A percentile compares a stretch with the other conserved stretches of the same genome.
phyloP scores from a whole-genome alignment of 805 yeast genomes.

The Ogataea paradorogensis region DNA sequence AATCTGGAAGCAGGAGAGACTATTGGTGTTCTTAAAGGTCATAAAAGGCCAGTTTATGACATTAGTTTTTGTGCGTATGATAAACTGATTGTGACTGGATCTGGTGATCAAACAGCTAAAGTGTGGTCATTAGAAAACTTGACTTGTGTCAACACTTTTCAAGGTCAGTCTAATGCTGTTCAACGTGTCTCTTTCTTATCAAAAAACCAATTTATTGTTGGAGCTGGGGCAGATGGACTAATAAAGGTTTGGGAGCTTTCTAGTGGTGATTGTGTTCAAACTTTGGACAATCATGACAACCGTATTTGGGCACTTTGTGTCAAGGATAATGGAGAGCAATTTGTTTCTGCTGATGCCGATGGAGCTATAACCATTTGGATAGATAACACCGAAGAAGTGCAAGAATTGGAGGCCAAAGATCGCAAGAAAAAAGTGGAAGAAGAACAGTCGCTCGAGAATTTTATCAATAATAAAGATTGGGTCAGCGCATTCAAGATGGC shows the following conservation, averaged over 20 bases:
- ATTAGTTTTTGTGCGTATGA: constrained; percentile 79
- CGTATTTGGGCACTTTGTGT: constrained; percentile 88
- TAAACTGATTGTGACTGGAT: constrained; percentile 72
- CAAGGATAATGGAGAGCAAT: constrained; percentile 60
- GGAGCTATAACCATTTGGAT: constrained; percentile 87
- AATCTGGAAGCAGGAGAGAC: constrained; percentile 81
- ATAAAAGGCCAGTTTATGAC: constrained; percentile 94
- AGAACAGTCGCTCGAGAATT: constrained; percentile 83
- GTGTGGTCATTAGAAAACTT: constrained; percentile 84
- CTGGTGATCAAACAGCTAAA: constrained; percentile 89
- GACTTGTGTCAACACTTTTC: constrained; percentile 76
- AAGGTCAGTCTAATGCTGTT: constrained; percentile 92
- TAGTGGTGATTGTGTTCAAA: constrained; percentile 74
- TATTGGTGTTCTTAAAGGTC: constrained; percentile 81
- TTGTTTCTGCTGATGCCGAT: constrained; percentile 92
- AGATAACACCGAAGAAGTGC: constrained; percentile 78
- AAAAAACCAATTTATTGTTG: constrained; percentile 62
- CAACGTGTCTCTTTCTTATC: constrained; percentile 75
- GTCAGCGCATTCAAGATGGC: constrained; percentile 84
- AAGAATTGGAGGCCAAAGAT: constrained; percentile 51
- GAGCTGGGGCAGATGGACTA: constrained; percentile 93
- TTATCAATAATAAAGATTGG: constrained; percentile 74
- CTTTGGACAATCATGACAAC: constrained; percentile 88
- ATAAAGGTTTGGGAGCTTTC: constrained; percentile 84
- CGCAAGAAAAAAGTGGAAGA: constrained; percentile 67